Evolutionary conservation across 257 asterid species (phyloP), one percentile per base, ranked within the genome.

Genomic region (Solanum ahanhuiri): DNA sequence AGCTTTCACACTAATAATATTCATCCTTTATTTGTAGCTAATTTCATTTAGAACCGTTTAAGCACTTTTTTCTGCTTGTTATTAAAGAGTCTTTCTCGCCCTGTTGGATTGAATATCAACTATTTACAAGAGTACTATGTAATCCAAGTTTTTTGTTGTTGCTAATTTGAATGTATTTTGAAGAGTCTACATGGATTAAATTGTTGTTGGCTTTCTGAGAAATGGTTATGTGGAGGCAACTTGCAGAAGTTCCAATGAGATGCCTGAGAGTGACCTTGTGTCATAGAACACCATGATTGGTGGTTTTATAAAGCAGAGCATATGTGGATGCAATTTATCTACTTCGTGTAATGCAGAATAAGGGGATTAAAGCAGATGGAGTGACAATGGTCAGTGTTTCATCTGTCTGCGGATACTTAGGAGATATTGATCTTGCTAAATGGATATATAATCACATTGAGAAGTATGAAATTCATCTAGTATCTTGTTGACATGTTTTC

Each of bases 271-370:
- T 57, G 51, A 92, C 75, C 71, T 92, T 3, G 93, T 92, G 23
- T 91, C 94, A 17, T 93, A 93, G 96, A 93, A 93, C 90, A 87
- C 94, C 31, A 87, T 93, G 88, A 91, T 93, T 43, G 83, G 87
- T 83, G 91, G 89, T 67, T 86, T 93, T 86, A 91, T 90, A 48
- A 91, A 90, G 70, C 83, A 86, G 83, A 89, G 91, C 90, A 82
- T 84, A 41, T 93, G 51, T 60, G 9, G 92, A 91, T 1, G 93
- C 91, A 3, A 89, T 93, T 83, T 89, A 88, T 34, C 84, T 92
- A 39, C 91, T 92, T 83, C 90, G 84, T 18, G 87, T 84, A 11
- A 90, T 93, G 95, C 94, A 90, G 90, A 88, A 57, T 5, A 91
- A 91, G 69, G 90, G 93, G 75, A 64, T 75, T 34, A 83, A 81